Conservation (phyloP, 805 yeast genomes). For the Saccharomyces mikatae region DNA sequence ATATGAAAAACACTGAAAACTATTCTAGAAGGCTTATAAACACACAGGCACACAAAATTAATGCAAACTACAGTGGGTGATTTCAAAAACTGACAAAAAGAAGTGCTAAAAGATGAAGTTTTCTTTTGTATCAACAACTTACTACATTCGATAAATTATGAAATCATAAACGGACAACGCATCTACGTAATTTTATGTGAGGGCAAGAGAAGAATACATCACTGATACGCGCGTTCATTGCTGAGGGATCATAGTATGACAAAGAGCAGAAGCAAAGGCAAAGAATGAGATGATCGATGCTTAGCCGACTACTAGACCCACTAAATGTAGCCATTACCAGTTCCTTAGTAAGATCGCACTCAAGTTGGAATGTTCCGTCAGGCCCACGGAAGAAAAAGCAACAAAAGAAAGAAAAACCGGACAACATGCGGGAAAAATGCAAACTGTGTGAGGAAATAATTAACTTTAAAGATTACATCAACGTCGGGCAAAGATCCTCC, state of each 20-base stretch:
- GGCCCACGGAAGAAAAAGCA: background rate
- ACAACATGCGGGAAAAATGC: background rate
- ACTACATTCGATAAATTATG: background rate
- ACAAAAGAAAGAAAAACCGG: background rate
- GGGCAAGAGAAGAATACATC: background rate
- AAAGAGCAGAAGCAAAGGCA: background rate
- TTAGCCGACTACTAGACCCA: background rate
- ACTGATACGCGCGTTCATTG: background rate
- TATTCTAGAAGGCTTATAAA: background rate
- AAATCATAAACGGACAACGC: background rate
- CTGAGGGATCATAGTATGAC: background rate
- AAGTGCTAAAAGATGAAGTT: background rate
- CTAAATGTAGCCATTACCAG: background rate
- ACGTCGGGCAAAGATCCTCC: background rate
- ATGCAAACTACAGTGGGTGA: background rate
- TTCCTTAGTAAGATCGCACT: background rate
- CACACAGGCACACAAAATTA: background rate
- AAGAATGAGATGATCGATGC: background rate
- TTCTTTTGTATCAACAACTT: background rate
- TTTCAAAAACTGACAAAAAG: background rate
- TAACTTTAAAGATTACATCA: background rate
- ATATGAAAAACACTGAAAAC: background rate
- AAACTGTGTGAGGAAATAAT: background rate
- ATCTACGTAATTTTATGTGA: background rate
- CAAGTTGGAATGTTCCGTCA: background rate